Percentiles rank a stretch among this genome's conserved stretches.
These are phyloP conservation scores for Talaromyces sp. DNA, from an alignment of 2,329 filamentous ascomycete genomes.

Conservation along the genomic window DNA sequence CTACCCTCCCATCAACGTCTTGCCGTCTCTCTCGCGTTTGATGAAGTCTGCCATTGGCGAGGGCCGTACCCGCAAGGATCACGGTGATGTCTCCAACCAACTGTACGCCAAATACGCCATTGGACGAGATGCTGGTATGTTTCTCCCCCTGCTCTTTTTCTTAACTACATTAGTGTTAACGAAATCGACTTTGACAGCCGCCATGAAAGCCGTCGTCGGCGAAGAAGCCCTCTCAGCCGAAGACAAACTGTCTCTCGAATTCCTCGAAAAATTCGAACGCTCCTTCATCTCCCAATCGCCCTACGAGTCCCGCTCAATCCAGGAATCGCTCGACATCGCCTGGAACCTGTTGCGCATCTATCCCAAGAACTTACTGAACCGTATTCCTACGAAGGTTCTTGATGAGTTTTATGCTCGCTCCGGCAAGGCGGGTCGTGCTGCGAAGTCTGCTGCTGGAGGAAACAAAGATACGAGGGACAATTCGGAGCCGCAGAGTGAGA, in stretches of 20 bases:
- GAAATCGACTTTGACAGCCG: slow-evolving; percentile 49
- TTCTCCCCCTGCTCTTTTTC: background rate
- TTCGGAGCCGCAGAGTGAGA: slow-evolving; percentile 29
- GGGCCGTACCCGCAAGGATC: slow-evolving; percentile 92
- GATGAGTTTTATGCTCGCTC: slow-evolving; percentile 76
- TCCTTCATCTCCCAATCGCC: slow-evolving; percentile 89
- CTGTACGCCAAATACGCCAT: slow-evolving; percentile 99
- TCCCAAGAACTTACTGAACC: slow-evolving; percentile 96
- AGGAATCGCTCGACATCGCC: slow-evolving; percentile 89
- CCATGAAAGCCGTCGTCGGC: slow-evolving; percentile 99
- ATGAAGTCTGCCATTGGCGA: slow-evolving; percentile 99
- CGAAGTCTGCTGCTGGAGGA: background rate
- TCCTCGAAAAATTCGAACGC: slow-evolving; percentile 96
- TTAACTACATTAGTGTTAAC: background rate
- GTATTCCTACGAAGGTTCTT: slow-evolving; percentile 78
- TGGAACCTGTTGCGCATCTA: slow-evolving; percentile 97
- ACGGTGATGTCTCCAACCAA: slow-evolving; percentile 98
- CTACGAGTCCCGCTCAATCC: slow-evolving; percentile 89
- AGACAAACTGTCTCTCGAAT: slow-evolving; percentile 96
- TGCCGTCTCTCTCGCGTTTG: slow-evolving; percentile 95
- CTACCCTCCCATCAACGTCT: slow-evolving; percentile 97
- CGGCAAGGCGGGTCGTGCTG: slow-evolving; percentile 35
- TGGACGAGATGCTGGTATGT: slow-evolving; percentile 75
- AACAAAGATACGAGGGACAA: slow-evolving; percentile 49
- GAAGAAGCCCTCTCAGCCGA: slow-evolving; percentile 94